phyloP scores from a whole-genome alignment of 306 rosid species.

The Cucurbita pepo region DNA sequence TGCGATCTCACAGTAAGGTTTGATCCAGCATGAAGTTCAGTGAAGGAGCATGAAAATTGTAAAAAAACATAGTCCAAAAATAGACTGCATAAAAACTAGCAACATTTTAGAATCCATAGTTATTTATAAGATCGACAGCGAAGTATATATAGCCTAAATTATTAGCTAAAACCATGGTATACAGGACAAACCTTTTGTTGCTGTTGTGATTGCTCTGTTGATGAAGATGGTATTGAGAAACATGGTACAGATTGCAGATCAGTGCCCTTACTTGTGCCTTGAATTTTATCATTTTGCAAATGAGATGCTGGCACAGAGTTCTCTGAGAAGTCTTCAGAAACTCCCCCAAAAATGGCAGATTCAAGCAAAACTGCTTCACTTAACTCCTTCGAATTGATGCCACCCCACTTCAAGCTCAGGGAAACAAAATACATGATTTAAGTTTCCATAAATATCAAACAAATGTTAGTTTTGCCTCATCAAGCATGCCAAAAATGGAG shows the following conservation, averaged over 20 bases:
- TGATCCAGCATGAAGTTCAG: neutral
- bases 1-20: neutral
- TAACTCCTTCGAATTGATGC: constrained; percentile 57
- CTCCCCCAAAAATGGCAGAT: constrained; percentile 35
- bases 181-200: constrained; percentile 50
- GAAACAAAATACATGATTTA: constrained; percentile 1
- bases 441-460: neutral
- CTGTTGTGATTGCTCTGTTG: constrained; percentile 24
- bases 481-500: neutral
- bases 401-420: constrained; percentile 47
- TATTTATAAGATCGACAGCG: too few relatives aligned
- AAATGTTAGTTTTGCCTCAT: neutral
- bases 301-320: constrained; percentile 16
- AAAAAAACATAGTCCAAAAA: neutral
- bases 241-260: constrained; percentile 6
- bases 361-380: constrained; percentile 57
- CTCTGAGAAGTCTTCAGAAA: constrained; percentile 13
- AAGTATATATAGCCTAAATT: neutral
- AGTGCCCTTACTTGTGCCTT: constrained; percentile 13
- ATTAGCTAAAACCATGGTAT: neutral
- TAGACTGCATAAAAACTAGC: too few relatives aligned
- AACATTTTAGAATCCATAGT: too few relatives aligned
- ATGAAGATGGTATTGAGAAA: constrained; percentile 17
- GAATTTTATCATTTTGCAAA: constrained; percentile 18
- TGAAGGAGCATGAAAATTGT: neutral